Percentiles rank a stretch among this genome's conserved stretches.
These are phyloP conservation scores for Ogataea polymorpha DNA, from an alignment of 805 yeast genomes.

Conservation along the genomic window DNA sequence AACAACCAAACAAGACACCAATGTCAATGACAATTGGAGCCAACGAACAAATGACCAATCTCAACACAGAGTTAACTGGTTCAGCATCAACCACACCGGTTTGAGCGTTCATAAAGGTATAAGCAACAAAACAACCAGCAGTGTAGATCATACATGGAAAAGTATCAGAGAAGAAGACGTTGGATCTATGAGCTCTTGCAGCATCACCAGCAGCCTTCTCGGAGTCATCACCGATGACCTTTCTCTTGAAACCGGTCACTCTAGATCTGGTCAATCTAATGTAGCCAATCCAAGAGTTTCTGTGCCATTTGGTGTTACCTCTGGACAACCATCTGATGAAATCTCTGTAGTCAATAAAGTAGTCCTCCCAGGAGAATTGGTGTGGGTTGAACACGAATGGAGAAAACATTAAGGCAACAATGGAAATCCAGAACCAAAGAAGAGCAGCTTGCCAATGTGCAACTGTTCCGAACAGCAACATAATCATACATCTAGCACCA, in stretches of 20 bases:
- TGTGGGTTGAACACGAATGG: slow-evolving; percentile 97
- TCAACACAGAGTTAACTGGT: slow-evolving; percentile 63
- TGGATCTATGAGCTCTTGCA: slow-evolving; percentile 76
- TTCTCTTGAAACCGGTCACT: slow-evolving; percentile 79
- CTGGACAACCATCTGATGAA: slow-evolving; percentile 88
- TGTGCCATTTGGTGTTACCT: slow-evolving; percentile 86
- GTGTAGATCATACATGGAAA: slow-evolving; percentile 69
- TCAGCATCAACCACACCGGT: slow-evolving; percentile 64
- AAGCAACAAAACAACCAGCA: slow-evolving; percentile 78
- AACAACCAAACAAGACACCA: slow-evolving; percentile 76
- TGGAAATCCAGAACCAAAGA: slow-evolving; percentile 95
- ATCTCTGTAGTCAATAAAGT: slow-evolving; percentile 93
- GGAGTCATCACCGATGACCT: slow-evolving; percentile 70
- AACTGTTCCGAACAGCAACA: slow-evolving; percentile 69
- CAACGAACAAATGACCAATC: slow-evolving; percentile 75
- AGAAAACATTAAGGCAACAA: slow-evolving; percentile 81
- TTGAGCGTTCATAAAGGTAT: slow-evolving; percentile 79
- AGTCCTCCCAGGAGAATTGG: slow-evolving; percentile 95
- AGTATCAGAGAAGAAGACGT: slow-evolving; percentile 66
- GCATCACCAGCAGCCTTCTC: slow-evolving; percentile 85
- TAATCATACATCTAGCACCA: slow-evolving; percentile 76
- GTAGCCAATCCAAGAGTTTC: slow-evolving; percentile 86
- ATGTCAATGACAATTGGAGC: slow-evolving; percentile 90
- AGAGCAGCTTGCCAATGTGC: slow-evolving; percentile 91
- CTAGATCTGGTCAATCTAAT: slow-evolving; percentile 80